Percentiles rank a stretch among this genome's conserved stretches.
Evolutionary conservation across 345 rosid genomes (phyloP).

Genomic region (Linum lewisii): DNA sequence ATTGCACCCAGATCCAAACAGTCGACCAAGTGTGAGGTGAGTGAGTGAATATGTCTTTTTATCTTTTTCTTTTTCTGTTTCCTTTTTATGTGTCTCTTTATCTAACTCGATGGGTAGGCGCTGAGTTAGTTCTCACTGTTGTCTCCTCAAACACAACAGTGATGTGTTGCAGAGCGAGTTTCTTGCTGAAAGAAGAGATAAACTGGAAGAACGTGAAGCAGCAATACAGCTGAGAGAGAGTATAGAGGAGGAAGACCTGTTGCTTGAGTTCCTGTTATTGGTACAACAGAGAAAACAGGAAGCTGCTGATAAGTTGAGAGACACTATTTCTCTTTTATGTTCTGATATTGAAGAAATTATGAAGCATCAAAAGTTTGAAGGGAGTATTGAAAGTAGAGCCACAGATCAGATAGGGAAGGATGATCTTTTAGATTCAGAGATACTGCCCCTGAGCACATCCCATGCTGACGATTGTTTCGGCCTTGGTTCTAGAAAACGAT

Average conservation of each 20-base stretch:
- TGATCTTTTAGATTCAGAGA: conserved; percentile 34
- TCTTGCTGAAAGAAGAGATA: conserved; percentile 63
- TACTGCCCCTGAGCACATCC: conserved; percentile 27
- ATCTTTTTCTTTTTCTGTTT: too few species aligned
- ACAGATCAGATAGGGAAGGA: conserved; percentile 31
- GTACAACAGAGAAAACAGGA: conserved; percentile 70
- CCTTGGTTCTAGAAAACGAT: conserved; percentile 61
- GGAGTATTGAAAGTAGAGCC: conserved; percentile 37
- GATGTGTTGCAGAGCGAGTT: conserved; percentile 77
- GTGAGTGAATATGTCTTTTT: not conserved
- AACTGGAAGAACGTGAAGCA: conserved; percentile 78
- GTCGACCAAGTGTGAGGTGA: conserved; percentile 77
- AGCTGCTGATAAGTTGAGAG: conserved; percentile 56
- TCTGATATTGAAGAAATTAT: conserved; percentile 74
- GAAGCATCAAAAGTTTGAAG: conserved; percentile 46
- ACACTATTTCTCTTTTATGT: conserved; percentile 57
- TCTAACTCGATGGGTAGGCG: not conserved
- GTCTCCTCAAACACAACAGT: conserved; percentile 25
- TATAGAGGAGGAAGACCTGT: conserved; percentile 75
- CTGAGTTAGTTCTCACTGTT: not conserved
- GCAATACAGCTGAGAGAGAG: conserved; percentile 63
- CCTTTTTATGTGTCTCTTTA: not conserved
- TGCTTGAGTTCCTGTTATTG: conserved; percentile 78
- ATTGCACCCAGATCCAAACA: conserved; percentile 78
- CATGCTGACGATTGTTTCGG: conserved; percentile 41